Evolutionary conservation across 495 filamentous ascomycete species (phyloP).

Genomic region (Neurospora sp.): DNA sequence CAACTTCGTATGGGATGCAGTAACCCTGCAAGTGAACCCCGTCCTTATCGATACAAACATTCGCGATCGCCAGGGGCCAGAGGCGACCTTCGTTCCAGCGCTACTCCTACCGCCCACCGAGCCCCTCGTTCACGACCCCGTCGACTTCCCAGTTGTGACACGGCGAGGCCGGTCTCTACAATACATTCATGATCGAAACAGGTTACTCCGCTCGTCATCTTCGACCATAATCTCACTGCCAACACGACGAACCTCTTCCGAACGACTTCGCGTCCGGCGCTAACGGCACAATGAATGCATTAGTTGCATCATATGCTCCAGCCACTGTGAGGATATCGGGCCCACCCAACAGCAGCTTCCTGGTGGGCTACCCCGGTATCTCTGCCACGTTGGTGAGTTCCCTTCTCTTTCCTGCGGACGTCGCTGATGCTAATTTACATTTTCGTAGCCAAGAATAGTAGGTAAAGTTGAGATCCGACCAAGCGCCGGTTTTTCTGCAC

Average conservation of each 20-base stretch:
- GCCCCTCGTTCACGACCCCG: constrained; percentile 9
- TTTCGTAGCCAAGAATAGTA: constrained; percentile 75
- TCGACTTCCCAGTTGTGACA: constrained; percentile 7
- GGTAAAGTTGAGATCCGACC: constrained; percentile 97
- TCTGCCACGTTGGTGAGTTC: constrained; percentile 85
- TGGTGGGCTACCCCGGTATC: constrained; percentile 96
- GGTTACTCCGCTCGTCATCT: constrained; percentile 7
- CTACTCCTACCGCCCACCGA: constrained; percentile 2
- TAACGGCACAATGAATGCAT: constrained; percentile 20
- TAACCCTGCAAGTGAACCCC: neutral
- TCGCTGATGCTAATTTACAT: constrained; percentile 15
- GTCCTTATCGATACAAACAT: constrained; percentile 20
- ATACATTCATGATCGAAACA: constrained; percentile 18
- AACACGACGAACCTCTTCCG: neutral
- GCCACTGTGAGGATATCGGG: constrained; percentile 96
- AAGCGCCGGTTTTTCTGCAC: constrained; percentile 67
- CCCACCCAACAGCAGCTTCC: constrained; percentile 90
- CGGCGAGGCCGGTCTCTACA: constrained; percentile 12
- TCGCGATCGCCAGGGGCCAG: constrained; percentile 6
- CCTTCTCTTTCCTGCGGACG: neutral
- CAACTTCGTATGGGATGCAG: neutral
- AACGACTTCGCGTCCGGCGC: constrained; percentile 5
- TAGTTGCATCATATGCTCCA: constrained; percentile 22
- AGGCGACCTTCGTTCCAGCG: neutral
- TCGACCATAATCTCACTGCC: constrained; percentile 7